Evolutionary conservation across 306 rosid genomes (phyloP).

Genomic region (Ziziphus jujuba): DNA sequence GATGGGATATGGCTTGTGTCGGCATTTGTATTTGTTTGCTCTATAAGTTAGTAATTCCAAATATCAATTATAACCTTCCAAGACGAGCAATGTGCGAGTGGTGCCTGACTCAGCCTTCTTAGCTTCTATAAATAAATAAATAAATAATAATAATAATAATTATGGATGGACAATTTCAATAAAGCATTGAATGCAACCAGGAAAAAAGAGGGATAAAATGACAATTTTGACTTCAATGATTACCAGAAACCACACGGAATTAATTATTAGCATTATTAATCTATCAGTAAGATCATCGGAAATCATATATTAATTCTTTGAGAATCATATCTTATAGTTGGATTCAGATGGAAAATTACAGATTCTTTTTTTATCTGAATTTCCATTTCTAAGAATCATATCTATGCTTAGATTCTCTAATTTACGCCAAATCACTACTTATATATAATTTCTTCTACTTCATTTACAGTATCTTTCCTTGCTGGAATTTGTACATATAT

Average conservation of each 20-base stretch:
- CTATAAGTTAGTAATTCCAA: no score
- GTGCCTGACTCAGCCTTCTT: constrained; percentile 10
- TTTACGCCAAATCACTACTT: constrained; percentile 9
- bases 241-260: not conserved
- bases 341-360: constrained; percentile 18
- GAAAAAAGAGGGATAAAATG: not conserved
- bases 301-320: constrained; percentile 17
- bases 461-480: not conserved
- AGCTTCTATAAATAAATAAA: constrained; percentile 4
- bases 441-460: constrained; percentile 2
- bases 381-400: constrained; percentile 1
- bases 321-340: constrained; percentile 19
- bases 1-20: no score
- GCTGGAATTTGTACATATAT: no score
- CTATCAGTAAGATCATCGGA: constrained; percentile 16
- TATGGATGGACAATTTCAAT: constrained; percentile 8
- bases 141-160: not conserved
- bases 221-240: constrained; percentile 4
- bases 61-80: no score
- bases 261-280: no score
- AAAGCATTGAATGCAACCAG: constrained; percentile 1
- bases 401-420: not conserved
- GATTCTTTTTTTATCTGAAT: constrained; percentile 7
- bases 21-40: no score
- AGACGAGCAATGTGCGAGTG: not conserved